Evolutionary conservation across 139 green algal genomes (phyloP), one percentile per base, ranked within the genome.

Genomic region (Nannochloris sp.): DNA sequence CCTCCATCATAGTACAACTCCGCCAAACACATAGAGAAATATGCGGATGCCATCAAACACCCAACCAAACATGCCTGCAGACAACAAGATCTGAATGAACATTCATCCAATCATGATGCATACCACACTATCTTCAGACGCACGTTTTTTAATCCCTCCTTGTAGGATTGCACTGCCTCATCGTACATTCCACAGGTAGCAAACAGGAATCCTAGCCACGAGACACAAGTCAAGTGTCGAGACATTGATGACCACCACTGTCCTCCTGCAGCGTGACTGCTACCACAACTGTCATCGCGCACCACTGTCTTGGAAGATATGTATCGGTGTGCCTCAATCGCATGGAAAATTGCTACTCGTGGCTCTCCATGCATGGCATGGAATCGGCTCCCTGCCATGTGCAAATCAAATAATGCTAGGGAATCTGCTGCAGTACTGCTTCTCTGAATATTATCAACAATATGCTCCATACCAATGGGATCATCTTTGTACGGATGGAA

Each of bases 91-190:
- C 33, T 40, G 33, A 40, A 40, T 40, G 33, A 40, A 8, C 33
- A 40, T 40, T 40, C 33, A 40, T 40, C 33, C 1, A 13, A 40
- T 40, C 5, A 40, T 43, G 3, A 67, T 17, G 6, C 13, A 11
- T 8, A 9, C 6, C 3, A 36, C 6, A 6, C 29, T 28, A 17
- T 23, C 30, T 16, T 29, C 25, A 20, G 31, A 49, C 63, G 57
- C 33, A 78, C 62, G 60, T 84, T 58, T 14, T 56, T 48, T 13
- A 58, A 44, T 37, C 67, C 78, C 64, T 88, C 80, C 20, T 64
- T 74, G 31, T 77, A 68, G 2, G 82, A 66, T 40, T 62, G 72
- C 2, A 58, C 12, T 2, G 79, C 77, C 30, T 87, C 81, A 20
- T 86, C 81, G 3, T 51, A 45, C 37, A 68, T 68, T 12, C 80